Evolutionary conservation across 768 basidiomycete genomes (phyloP).

Genomic region (Xerocomellus amylosporus): DNA sequence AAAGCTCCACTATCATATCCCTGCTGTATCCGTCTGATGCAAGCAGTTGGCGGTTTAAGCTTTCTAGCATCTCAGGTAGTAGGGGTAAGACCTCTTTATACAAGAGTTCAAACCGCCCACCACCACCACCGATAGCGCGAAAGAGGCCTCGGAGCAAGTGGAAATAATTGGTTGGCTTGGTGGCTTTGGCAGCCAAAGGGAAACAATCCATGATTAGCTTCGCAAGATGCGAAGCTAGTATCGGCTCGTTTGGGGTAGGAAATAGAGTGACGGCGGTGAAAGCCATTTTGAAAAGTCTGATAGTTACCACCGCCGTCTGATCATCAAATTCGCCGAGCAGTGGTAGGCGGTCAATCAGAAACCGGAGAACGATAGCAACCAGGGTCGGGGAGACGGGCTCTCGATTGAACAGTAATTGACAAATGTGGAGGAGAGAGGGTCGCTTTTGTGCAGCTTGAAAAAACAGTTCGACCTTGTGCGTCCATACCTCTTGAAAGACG

Average conservation of each 20-base stretch:
- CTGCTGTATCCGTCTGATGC: constrained; percentile 77
- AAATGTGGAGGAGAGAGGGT: constrained; percentile 75
- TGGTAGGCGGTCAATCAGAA: constrained; percentile 79
- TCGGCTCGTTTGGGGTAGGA: constrained; percentile 78
- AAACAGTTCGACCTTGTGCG: constrained; percentile 87
- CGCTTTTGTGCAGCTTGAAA: constrained; percentile 77
- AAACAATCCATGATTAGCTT: constrained; percentile 96
- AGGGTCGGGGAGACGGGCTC: constrained; percentile 77
- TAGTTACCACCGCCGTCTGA: constrained; percentile 74
- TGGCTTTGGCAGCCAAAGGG: constrained; percentile 86
- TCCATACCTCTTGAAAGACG: constrained; percentile 96
- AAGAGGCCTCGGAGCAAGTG: constrained; percentile 90
- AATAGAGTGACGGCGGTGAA: constrained; percentile 81
- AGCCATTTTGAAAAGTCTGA: constrained; percentile 93
- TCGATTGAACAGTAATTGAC: constrained; percentile 77
- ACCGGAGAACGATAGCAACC: constrained; percentile 84
- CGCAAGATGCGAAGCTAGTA: constrained; percentile 89
- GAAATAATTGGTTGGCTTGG: constrained; percentile 90
- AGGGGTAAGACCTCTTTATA: constrained; percentile 97
- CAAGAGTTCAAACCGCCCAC: constrained; percentile 88
- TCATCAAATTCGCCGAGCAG: constrained; percentile 84
- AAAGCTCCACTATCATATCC: constrained; percentile 96
- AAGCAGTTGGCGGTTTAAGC: constrained; percentile 83
- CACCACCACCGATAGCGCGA: constrained; percentile 87
- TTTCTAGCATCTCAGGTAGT: constrained; percentile 95